These are phyloP conservation scores for Phoma herbarum DNA, from an alignment of 2,329 filamentous ascomycete genomes.

Conservation along the genomic window DNA sequence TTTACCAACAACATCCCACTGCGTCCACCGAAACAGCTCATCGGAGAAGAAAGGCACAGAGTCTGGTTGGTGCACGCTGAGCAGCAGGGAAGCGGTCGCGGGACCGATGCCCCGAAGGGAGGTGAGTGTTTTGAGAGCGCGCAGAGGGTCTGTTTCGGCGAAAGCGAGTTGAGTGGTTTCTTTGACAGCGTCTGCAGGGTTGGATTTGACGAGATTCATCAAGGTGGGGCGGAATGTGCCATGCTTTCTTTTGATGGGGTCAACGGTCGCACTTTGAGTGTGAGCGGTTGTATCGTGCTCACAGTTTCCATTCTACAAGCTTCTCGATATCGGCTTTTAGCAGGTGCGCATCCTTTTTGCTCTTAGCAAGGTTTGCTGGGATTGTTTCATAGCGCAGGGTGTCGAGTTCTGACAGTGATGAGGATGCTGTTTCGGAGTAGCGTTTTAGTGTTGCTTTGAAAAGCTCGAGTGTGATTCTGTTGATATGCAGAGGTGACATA, in stretches of 20 bases:
- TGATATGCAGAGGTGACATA: slow-evolving; percentile 24
- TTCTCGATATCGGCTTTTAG: slow-evolving; percentile 43
- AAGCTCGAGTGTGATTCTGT: slow-evolving; percentile 25
- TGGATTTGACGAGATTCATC: slow-evolving; percentile 63
- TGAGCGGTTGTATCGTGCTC: no score
- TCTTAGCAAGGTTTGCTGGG: slow-evolving; percentile 32
- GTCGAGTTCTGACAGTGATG: slow-evolving; percentile 45
- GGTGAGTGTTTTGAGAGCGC: slow-evolving; percentile 63
- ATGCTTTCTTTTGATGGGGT: slow-evolving; percentile 58
- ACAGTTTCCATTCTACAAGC: slow-evolving; percentile 55
- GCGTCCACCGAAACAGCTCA: slow-evolving; percentile 78
- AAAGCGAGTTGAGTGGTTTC: slow-evolving; percentile 64
- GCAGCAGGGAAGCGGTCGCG: slow-evolving; percentile 78
- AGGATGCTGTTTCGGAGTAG: slow-evolving; percentile 39
- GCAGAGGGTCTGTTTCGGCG: slow-evolving; percentile 17
- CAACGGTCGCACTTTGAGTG: no score
- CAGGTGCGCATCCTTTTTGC: slow-evolving; percentile 24
- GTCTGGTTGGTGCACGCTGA: slow-evolving; percentile 69
- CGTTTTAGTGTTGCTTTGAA: slow-evolving; percentile 37
- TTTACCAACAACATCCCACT: slow-evolving; percentile 58
- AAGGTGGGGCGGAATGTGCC: slow-evolving; percentile 61
- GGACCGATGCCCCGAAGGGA: slow-evolving; percentile 79
- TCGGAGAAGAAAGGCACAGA: slow-evolving; percentile 79
- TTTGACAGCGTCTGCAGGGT: slow-evolving; percentile 60
- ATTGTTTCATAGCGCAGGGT: slow-evolving; percentile 43